Base-by-base conservation (phyloP, 2,329 filamentous ascomycete species). In the Botryosphaeria dothidea region DNA sequence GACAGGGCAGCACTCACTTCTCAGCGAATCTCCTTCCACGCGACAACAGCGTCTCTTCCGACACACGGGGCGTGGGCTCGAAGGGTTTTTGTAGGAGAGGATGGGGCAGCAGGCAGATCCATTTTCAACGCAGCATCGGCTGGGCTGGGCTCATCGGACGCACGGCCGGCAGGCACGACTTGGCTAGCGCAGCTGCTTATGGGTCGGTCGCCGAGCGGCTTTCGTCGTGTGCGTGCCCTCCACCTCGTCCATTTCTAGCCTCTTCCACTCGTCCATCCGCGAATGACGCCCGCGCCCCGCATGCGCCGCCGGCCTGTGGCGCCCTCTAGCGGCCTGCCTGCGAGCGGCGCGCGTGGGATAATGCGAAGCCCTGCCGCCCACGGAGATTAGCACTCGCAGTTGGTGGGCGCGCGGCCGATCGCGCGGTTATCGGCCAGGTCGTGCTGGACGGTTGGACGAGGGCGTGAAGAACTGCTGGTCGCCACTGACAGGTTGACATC, bases 81-180 rank as follows among this genome's bases (percentile, higher is more conserved):
- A 60, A 60, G 61, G 61, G 61, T 56, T 45, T 64, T 64, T 64
- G 61, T 64, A 64, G 61, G 38, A 60, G 56, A 45, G 43, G 43
- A 21, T 52, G 49, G 49, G 49, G 49, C 49, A 52, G 56, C 56
- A 45, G 56, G 56, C 56, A 60, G 56, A 60, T 60, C 56, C 56
- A 60, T 60, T 60, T 60, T 60, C 56, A 60, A 60, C 27, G 49
- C 29, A 52, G 56, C 56, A 60, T 60, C 38, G 56, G 54, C 54
- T 43, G 23, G 54, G 56, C 56, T 52, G 49, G 49, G 49, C 56
- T 45, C 41, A 21, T 29, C 19, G 34, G 52, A 38, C 56, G 36
- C 38, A 19, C 36, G 27, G 13, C 54, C 17, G 52, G 56, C 56
- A 60, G 56, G 56, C 38, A 60, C 56, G 41, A 58, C 54, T 58